Evolutionary conservation across 306 rosid genomes (phyloP).

Genomic region (Casuarina equisetifolia): DNA sequence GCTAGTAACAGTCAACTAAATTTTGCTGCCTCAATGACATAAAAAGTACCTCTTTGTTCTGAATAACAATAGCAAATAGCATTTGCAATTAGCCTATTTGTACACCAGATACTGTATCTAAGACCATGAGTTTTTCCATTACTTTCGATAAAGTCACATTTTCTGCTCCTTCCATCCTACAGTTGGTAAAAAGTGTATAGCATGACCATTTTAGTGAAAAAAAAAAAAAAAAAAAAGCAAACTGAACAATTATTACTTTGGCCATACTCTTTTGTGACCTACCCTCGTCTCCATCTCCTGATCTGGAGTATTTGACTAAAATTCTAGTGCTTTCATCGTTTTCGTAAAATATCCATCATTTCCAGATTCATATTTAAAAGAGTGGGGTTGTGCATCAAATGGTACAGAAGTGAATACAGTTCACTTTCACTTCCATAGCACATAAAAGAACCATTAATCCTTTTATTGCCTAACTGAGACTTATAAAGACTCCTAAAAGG

Average conservation of each 20-base stretch:
- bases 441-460: neutral
- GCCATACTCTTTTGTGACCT: neutral
- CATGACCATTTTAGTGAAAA: neutral
- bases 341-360: neutral
- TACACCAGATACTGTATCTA: neutral
- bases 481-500: slow-evolving; percentile 6
- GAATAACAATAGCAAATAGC: neutral
- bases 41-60: neutral
- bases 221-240: neutral
- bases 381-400: neutral
- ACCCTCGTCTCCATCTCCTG: neutral
- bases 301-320: neutral
- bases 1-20: neutral
- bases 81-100: neutral
- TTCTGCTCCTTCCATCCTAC: no score
- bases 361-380: neutral
- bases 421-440: slow-evolving; percentile 11
- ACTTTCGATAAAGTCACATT: neutral
- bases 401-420: neutral
- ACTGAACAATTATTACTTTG: neutral
- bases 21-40: neutral
- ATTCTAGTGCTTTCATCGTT: neutral
- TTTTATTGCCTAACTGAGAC: slow-evolving; percentile 9
- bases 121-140: neutral
- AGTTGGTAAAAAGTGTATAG: no score